Conservation (phyloP, 2,329 filamentous ascomycete genomes). For the Sarocladium strictum region DNA sequence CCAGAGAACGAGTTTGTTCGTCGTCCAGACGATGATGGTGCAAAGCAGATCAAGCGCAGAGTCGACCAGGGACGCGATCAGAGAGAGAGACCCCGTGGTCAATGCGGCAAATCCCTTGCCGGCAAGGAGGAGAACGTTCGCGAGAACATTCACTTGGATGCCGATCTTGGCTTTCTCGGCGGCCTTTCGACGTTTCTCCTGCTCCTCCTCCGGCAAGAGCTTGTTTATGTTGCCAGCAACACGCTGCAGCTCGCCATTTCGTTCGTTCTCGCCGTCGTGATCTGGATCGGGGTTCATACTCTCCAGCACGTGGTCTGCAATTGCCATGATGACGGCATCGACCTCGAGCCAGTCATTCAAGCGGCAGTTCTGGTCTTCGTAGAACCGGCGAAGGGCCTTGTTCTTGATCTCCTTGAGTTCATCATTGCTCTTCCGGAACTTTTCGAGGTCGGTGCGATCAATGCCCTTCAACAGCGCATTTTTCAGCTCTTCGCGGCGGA, state of each 20-base stretch:
- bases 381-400: slow-evolving; percentile 22
- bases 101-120: slow-evolving; percentile 72
- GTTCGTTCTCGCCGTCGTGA: slow-evolving; percentile 25
- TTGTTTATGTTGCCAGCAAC: slow-evolving; percentile 24
- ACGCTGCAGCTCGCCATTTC: slow-evolving; percentile 23
- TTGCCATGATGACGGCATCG: slow-evolving; percentile 26
- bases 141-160: slow-evolving; percentile 75
- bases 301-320: slow-evolving; percentile 27
- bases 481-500: slow-evolving; percentile 24
- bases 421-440: slow-evolving; percentile 22
- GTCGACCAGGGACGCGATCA: slow-evolving; percentile 70
- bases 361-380: slow-evolving; percentile 23
- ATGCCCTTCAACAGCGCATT: slow-evolving; percentile 23
- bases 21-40: slow-evolving; percentile 74
- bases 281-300: slow-evolving; percentile 28
- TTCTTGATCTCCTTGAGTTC: slow-evolving; percentile 23
- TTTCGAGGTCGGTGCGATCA: slow-evolving; percentile 21
- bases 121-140: slow-evolving; percentile 66
- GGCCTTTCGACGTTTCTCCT: slow-evolving; percentile 18
- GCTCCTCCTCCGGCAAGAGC: slow-evolving; percentile 25
- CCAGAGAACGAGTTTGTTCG: slow-evolving; percentile 63
- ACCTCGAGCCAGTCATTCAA: slow-evolving; percentile 30
- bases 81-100: slow-evolving; percentile 71
- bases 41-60: slow-evolving; percentile 71
- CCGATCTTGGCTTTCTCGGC: slow-evolving; percentile 41